Conservation (phyloP, 768 basidiomycete genomes). For the Mycena sanguinolenta region DNA sequence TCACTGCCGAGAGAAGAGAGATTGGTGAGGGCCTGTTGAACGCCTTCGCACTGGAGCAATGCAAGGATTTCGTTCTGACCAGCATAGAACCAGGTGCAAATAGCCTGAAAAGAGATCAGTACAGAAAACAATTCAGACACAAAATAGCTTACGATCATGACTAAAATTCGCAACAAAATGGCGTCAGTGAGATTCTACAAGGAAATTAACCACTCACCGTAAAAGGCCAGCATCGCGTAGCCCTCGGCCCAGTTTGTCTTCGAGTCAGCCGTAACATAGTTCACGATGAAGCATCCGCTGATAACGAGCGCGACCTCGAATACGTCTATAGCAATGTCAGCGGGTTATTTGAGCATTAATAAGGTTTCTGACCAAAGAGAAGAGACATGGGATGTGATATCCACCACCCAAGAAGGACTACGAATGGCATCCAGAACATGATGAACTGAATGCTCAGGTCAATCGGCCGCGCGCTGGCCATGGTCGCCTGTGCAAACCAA, state of each 20-base stretch:
- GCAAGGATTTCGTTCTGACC: conserved; percentile 65
- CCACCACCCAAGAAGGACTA: conserved; percentile 81
- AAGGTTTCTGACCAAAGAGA: conserved; percentile 70
- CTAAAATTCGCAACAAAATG: neutral
- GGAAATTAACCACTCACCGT: conserved; percentile 69
- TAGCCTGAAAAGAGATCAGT: conserved; percentile 53
- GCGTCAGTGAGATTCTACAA: conserved; percentile 8
- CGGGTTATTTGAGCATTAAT: neutral
- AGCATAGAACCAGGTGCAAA: conserved; percentile 77
- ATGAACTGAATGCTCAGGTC: conserved; percentile 85
- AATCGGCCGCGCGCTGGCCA: conserved; percentile 79
- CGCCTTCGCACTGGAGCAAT: conserved; percentile 57
- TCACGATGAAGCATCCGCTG: conserved; percentile 81
- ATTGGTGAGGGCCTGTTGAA: conserved; percentile 51
- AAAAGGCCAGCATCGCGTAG: conserved; percentile 74
- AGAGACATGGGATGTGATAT: conserved; percentile 68
- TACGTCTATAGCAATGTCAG: conserved; percentile 59
- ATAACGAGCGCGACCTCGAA: conserved; percentile 77
- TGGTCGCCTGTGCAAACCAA: conserved; percentile 46
- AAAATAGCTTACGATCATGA: conserved; percentile 29
- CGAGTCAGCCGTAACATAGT: conserved; percentile 81
- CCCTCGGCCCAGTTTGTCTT: conserved; percentile 87
- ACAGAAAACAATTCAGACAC: neutral
- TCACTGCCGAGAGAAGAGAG: conserved; percentile 1
- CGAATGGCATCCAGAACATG: conserved; percentile 84